phyloP scores from a whole-genome alignment of 1,139 yeast species.

The Scheffersomyces quercinus region DNA sequence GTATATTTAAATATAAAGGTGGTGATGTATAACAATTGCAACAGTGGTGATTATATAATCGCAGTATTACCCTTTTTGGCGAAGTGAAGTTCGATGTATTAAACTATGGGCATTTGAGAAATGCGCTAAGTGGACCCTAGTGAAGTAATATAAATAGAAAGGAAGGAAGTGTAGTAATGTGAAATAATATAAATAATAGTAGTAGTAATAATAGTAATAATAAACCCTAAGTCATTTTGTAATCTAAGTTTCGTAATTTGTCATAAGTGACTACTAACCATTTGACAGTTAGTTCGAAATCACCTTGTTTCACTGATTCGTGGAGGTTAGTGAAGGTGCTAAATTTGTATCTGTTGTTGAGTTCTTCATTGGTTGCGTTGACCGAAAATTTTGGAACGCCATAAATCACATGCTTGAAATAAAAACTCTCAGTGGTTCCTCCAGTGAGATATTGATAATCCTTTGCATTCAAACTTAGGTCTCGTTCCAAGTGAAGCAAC shows the following conservation, averaged over 20 bases:
- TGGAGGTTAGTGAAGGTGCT: constrained; percentile 28
- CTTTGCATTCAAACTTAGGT: constrained; percentile 22
- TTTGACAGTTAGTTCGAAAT: constrained; percentile 28
- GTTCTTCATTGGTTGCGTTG: constrained; percentile 5
- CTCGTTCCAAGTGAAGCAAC: constrained; percentile 49
- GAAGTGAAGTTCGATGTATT: too few relatives aligned
- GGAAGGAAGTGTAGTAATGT: too few relatives aligned
- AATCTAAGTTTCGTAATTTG: constrained; percentile 18
- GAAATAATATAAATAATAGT: too few relatives aligned
- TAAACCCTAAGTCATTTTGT: constrained; percentile 10
- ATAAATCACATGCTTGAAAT: constrained; percentile 27
- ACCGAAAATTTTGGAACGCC: constrained; percentile 19
- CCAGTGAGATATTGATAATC: constrained; percentile 23
- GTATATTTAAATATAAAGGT: background rate
- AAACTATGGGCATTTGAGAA: too few relatives aligned
- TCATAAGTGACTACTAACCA: constrained; percentile 32
- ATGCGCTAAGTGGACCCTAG: too few relatives aligned
- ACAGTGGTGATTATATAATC: too few relatives aligned
- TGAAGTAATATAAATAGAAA: too few relatives aligned
- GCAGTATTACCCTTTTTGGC: too few relatives aligned
- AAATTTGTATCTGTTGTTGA: constrained; percentile 11
- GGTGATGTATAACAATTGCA: too few relatives aligned
- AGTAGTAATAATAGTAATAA: too few relatives aligned
- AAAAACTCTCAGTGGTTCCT: constrained; percentile 7
- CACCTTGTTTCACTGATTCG: constrained; percentile 21